Percentiles rank a stretch among this genome's conserved stretches.
phyloP scores from a whole-genome alignment of 2,329 filamentous ascomycete species.

The Monosporascus sp. region DNA sequence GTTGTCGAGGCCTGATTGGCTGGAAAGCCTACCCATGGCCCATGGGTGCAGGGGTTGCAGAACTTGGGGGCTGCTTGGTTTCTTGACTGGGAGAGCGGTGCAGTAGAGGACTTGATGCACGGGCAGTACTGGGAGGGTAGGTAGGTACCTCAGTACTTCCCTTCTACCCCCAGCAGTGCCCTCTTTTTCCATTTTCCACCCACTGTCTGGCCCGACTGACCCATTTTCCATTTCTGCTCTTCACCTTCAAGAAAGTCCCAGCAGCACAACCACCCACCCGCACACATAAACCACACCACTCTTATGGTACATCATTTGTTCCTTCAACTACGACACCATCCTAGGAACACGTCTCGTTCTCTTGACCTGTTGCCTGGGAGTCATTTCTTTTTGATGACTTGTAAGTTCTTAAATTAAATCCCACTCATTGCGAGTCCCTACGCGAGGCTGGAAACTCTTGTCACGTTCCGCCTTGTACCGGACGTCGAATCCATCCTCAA shows the following conservation, averaged over 20 bases:
- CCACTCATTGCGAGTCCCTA: slow-evolving; percentile 12
- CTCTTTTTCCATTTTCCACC: neutral
- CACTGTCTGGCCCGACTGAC: neutral
- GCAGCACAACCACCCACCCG: slow-evolving; percentile 1
- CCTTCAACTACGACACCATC: slow-evolving; percentile 17
- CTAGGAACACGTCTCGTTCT: slow-evolving; percentile 10
- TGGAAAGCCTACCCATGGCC: neutral
- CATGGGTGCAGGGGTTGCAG: neutral
- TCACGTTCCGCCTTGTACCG: slow-evolving; percentile 19
- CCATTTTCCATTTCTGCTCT: neutral
- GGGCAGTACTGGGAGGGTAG: too few species aligned
- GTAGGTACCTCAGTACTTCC: neutral
- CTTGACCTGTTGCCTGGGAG: slow-evolving; percentile 10
- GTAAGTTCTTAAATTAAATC: slow-evolving; percentile 24
- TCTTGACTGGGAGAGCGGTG: neutral
- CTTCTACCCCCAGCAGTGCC: neutral
- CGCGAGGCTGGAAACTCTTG: slow-evolving; percentile 20
- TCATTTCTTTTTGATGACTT: slow-evolving; percentile 26
- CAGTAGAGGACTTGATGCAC: too few species aligned
- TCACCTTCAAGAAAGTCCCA: slow-evolving; percentile 1
- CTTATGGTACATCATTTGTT: slow-evolving; percentile 9
- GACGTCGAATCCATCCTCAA: slow-evolving; percentile 24
- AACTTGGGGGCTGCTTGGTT: neutral
- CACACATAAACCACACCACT: slow-evolving; percentile 12
- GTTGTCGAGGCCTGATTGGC: neutral